A percentile compares a stretch with the other conserved stretches of the same genome.
phyloP scores from a whole-genome alignment of 192 early-diverging fungal genomes.

The Coemansia sp. region DNA sequence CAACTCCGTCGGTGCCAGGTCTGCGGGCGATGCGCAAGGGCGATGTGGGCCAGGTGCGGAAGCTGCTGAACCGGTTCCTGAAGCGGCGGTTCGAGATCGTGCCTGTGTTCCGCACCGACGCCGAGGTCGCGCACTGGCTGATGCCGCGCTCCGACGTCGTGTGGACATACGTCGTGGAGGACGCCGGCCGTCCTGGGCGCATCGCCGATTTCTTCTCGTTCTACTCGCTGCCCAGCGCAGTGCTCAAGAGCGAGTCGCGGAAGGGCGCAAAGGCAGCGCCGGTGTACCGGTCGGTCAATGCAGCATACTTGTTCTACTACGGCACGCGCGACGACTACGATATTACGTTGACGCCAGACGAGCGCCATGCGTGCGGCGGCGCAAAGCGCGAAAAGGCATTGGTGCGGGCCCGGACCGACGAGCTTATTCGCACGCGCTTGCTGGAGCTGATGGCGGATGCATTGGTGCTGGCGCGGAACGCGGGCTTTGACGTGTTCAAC shows the following conservation, averaged over 20 bases:
- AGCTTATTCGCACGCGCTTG: conserved; percentile 56
- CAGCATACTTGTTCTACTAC: conserved; percentile 97
- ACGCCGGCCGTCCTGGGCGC: conserved; percentile 57
- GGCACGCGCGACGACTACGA: conserved; percentile 56
- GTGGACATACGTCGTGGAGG: conserved; percentile 92
- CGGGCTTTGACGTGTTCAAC: conserved; percentile 93
- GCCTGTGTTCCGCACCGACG: conserved; percentile 71
- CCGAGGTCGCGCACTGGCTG: conserved; percentile 90
- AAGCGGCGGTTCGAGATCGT: conserved; percentile 62
- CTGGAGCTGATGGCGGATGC: conserved; percentile 72
- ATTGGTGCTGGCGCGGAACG: conserved; percentile 67
- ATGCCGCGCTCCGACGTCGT: conserved; percentile 81
- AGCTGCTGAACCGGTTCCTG: conserved; percentile 76
- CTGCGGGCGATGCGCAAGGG: conserved; percentile 75
- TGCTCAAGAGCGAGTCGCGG: conserved; percentile 53
- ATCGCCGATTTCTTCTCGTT: conserved; percentile 92
- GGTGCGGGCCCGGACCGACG: conserved; percentile 28
- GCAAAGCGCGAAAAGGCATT: conserved; percentile 49
- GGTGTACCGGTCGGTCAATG: conserved; percentile 63
- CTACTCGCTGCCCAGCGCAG: conserved; percentile 91
- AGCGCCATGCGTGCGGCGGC: conserved; percentile 43
- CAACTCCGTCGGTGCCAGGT: conserved; percentile 59
- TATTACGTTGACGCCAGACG: conserved; percentile 27
- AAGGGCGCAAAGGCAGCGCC: background rate
- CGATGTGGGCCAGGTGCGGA: conserved; percentile 74